Conservation (phyloP, 495 filamentous ascomycete species). For the Aspergillus nidulans region DNA sequence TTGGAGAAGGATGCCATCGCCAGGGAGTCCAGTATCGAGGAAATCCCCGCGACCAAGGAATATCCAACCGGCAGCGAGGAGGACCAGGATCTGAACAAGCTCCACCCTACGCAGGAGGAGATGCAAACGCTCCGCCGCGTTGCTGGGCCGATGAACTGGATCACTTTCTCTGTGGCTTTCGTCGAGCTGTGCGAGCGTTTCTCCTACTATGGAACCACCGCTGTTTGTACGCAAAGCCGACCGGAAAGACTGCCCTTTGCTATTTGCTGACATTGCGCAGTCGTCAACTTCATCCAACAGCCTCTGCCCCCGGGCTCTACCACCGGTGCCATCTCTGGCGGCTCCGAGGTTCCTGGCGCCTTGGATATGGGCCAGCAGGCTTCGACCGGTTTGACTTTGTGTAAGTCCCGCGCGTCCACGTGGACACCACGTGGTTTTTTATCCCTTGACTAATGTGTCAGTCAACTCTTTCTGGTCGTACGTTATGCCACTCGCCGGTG, state of each 20-base stretch:
- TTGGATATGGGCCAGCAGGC: constrained; percentile 62
- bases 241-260: neutral
- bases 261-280: constrained; percentile 10
- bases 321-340: constrained; percentile 52
- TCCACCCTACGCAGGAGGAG: constrained; percentile 55
- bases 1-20: constrained; percentile 8
- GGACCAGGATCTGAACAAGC: constrained; percentile 18
- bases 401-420: constrained; percentile 20
- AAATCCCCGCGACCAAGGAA: constrained; percentile 12
- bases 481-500: constrained; percentile 62
- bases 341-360: constrained; percentile 55
- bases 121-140: constrained; percentile 58
- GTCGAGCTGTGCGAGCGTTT: constrained; percentile 76
- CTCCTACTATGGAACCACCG: constrained; percentile 73
- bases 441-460: neutral
- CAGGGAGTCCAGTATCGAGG: constrained; percentile 9
- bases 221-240: constrained; percentile 52
- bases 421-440: neutral
- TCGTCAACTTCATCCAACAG: constrained; percentile 67
- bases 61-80: constrained; percentile 11
- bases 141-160: constrained; percentile 59
- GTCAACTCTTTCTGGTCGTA: constrained; percentile 79
- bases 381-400: constrained; percentile 56
- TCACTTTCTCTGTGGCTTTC: constrained; percentile 64
- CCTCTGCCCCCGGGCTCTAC: constrained; percentile 53